Conservation (phyloP, 352 stramenopile genomes). For the Aphanomyces invadans region DNA sequence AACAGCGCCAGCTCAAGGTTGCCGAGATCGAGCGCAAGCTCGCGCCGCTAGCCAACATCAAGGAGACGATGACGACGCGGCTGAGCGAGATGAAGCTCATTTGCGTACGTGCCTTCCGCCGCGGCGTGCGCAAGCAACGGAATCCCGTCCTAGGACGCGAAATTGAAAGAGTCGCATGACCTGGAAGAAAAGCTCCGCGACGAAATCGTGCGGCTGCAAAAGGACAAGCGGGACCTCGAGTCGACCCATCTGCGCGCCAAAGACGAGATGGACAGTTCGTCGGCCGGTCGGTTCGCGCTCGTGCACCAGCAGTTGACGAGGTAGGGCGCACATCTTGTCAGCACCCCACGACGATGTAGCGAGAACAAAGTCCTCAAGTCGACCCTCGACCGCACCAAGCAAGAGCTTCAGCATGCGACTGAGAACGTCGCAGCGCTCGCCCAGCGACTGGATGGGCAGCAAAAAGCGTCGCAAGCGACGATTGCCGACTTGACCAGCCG, state of each 20-base stretch:
- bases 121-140: too few species aligned
- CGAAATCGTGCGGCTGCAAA: slow-evolving; percentile 35
- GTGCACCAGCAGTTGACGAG: slow-evolving; percentile 37
- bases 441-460: slow-evolving; percentile 45
- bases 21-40: slow-evolving; percentile 59
- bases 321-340: too few species aligned
- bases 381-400: slow-evolving; percentile 47
- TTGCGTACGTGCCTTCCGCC: slow-evolving; percentile 5
- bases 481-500: slow-evolving; percentile 45
- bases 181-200: slow-evolving; percentile 43
- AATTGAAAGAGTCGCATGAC: slow-evolving; percentile 41
- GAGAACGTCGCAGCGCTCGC: slow-evolving; percentile 38
- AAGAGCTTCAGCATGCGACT: slow-evolving; percentile 39
- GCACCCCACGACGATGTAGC: too few species aligned
- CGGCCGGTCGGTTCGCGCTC: neutral
- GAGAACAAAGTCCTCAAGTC: slow-evolving; percentile 43
- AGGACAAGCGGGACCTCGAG: slow-evolving; percentile 58
- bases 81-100: slow-evolving; percentile 43
- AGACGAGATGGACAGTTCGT: slow-evolving; percentile 40
- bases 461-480: slow-evolving; percentile 51
- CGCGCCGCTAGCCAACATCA: slow-evolving; percentile 35
- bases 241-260: slow-evolving; percentile 36
- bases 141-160: too few species aligned
- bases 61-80: slow-evolving; percentile 51
- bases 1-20: slow-evolving; percentile 36